Base-by-base conservation (phyloP, 2,329 filamentous ascomycete species). In the Aspergillus persii region DNA sequence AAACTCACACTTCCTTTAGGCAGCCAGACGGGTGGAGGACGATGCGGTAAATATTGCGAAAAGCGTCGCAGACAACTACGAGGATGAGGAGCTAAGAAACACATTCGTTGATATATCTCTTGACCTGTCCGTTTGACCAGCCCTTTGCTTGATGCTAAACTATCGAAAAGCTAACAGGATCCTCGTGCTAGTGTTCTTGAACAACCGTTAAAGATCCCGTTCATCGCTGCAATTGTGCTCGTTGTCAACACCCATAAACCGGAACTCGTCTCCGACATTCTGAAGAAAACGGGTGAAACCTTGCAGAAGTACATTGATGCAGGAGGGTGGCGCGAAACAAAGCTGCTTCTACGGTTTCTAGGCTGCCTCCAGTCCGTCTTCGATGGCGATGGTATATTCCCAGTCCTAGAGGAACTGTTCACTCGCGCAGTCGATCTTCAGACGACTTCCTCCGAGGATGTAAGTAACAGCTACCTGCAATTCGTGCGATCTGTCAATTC, bases 151-250 rank as follows among this genome's bases (percentile, higher is more conserved):
- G 47, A 50, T 48, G 52, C n/a, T 39, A 56, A 59, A 49, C 46
- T 54, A 15, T 36, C 33, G 12, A 31, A 47, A 59, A 15, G 50
- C 54, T 65, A 46, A 69, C 67, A 71, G 26, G 69, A 46, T 9
- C 6, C 60, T 27, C 26, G 4, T 33, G 50, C 29, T 60, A 86
- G 84, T 65, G 83, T 90, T 48, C 74, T 91, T 39, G 95, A 99
- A 78, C 95, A 99, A 78, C 95, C 95, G 1, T 89, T 99, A 76
- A 98, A 98, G 81, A 96, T 92, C n/a, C 94, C 95, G 0, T 98
- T 97, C 73, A 84, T 96, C 41, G 92, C 93, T 8, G 91, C 90
- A 23, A 88, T 94, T 12, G 84, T 96, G 48, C 83, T 96, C 59
- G 84, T 92, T 58, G 84, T 88, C 65, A 97, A 98, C 78, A 84